Base-by-base conservation (phyloP, 805 yeast genomes). In the Candida suzukii region DNA sequence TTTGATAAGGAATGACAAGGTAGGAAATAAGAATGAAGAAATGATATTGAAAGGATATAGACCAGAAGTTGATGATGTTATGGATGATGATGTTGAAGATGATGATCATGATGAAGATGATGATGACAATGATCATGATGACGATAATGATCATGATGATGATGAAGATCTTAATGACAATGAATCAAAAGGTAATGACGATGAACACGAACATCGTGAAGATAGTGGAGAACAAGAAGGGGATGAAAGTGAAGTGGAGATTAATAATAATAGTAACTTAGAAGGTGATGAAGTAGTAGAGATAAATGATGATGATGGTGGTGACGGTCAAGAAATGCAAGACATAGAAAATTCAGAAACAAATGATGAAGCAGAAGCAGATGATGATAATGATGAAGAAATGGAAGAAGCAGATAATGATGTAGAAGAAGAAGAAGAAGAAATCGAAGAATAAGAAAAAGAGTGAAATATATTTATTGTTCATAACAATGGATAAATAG, bases 231-330 rank as follows among this genome's bases (percentile, higher is more conserved):
- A 43, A 5, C 52, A 32, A 22, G 28, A 20, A 21, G 45, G 36
- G 18, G 46, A 41, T 16, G 44, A 35, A n/a, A 50, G 42, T 4
- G 48, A 45, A 19, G 49, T 44, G 11, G 47, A 40, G n/a, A n/a
- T n/a, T n/a, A n/a, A n/a, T n/a, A n/a, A n/a, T n/a, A n/a, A n/a
- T n/a, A n/a, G n/a, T n/a, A n/a, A n/a, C n/a, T n/a, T n/a, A 12
- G 48, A 46, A 7, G 46, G 36, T 25, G 52, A 43, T 5, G 53
- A 32, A 22, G 28, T 17, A 21, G 45, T 36, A 19, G 46, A 41
- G 19, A 42, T 32, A n/a, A 50, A 43, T 4, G 48, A 45, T 17
- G 49, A 45, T 13, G 47, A 40, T 7, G 46, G 16, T 2, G 32
- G 12, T 4, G 19, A 29, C 6, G 32, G 51, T 2, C 41, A 34